Evolutionary conservation across 2,329 filamentous ascomycete genomes (phyloP).

Genomic region (Pestalotiopsis sp.): DNA sequence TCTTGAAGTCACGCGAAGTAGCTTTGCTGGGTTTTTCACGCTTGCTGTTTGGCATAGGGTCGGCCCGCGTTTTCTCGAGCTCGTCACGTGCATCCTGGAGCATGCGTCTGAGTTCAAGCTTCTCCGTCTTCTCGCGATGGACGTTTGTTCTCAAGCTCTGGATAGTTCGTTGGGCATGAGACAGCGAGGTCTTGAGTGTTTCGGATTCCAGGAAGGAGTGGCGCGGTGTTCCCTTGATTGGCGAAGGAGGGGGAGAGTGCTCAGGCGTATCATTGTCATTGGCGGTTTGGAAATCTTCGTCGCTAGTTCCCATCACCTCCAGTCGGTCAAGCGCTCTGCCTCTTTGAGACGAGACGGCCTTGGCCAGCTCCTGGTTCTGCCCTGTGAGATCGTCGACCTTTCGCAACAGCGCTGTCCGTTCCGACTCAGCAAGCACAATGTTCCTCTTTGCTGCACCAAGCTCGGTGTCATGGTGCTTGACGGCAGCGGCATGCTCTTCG

Average conservation of each 20-base stretch:
- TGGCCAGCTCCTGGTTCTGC: slow-evolving; percentile 90
- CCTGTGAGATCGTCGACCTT: slow-evolving; percentile 85
- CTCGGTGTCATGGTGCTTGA: slow-evolving; percentile 88
- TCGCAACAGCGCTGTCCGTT: slow-evolving; percentile 74
- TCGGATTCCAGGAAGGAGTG: slow-evolving; percentile 93
- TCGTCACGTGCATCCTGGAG: slow-evolving; percentile 94
- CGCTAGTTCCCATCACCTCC: slow-evolving; percentile 55
- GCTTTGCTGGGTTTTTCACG: slow-evolving; percentile 64
- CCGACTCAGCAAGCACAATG: slow-evolving; percentile 74
- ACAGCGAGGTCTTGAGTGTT: slow-evolving; percentile 89
- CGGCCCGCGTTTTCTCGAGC: slow-evolving; percentile 69
- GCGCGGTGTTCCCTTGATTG: slow-evolving; percentile 86
- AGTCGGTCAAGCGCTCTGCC: slow-evolving; percentile 67
- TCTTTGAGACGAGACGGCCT: slow-evolving; percentile 74
- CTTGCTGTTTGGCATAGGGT: slow-evolving; percentile 38
- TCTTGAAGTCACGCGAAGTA: slow-evolving; percentile 73
- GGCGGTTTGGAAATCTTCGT: slow-evolving; percentile 64
- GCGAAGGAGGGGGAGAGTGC: slow-evolving; percentile 86
- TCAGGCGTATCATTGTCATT: slow-evolving; percentile 77
- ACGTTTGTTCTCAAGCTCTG: slow-evolving; percentile 93
- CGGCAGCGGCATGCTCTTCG: slow-evolving; percentile 75
- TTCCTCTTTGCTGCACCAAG: slow-evolving; percentile 80
- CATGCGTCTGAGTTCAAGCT: slow-evolving; percentile 92
- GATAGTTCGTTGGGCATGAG: slow-evolving; percentile 94
- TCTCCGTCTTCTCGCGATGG: slow-evolving; percentile 97